These are phyloP conservation scores for Bretschneidera sinensis DNA, from an alignment of 345 rosid species.

Conservation along the genomic window DNA sequence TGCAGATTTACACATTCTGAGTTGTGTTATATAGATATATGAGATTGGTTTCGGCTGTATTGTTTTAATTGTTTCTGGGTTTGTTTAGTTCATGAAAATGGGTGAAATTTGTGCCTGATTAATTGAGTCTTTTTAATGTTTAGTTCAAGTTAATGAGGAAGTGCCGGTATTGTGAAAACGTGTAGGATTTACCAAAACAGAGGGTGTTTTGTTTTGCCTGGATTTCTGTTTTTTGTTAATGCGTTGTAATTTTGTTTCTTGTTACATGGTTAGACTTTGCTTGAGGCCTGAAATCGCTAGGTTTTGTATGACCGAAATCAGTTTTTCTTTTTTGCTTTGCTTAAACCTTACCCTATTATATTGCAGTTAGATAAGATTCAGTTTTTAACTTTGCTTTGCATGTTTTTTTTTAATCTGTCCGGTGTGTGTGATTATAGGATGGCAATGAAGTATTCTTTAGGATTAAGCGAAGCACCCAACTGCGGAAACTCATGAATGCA, in stretches of 20 bases:
- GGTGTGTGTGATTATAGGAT: constrained; percentile 40
- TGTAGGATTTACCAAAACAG: too few relatives aligned
- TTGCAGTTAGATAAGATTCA: not conserved
- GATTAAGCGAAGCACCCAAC: constrained; percentile 79
- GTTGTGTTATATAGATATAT: not conserved
- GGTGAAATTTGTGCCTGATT: not conserved
- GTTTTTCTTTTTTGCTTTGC: too few relatives aligned
- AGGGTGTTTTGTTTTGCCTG: too few relatives aligned
- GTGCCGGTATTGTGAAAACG: too few relatives aligned
- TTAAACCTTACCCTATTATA: too few relatives aligned
- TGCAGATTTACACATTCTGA: too few relatives aligned
- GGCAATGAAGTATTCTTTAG: constrained; percentile 90
- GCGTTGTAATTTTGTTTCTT: not conserved
- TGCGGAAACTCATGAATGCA: constrained; percentile 74
- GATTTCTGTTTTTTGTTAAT: too few relatives aligned
- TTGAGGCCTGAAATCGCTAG: too few relatives aligned
- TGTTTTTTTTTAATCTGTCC: too few relatives aligned
- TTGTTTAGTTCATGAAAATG: not conserved
- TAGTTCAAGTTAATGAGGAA: too few relatives aligned
- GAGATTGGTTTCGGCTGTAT: not conserved
- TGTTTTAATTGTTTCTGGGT: not conserved
- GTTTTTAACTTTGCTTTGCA: constrained; percentile 1
- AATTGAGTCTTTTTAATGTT: not conserved
- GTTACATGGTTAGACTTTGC: not conserved
- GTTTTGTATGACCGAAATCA: too few relatives aligned